Conservation (phyloP, 768 basidiomycete species). For the Coprinellus micaceus region DNA sequence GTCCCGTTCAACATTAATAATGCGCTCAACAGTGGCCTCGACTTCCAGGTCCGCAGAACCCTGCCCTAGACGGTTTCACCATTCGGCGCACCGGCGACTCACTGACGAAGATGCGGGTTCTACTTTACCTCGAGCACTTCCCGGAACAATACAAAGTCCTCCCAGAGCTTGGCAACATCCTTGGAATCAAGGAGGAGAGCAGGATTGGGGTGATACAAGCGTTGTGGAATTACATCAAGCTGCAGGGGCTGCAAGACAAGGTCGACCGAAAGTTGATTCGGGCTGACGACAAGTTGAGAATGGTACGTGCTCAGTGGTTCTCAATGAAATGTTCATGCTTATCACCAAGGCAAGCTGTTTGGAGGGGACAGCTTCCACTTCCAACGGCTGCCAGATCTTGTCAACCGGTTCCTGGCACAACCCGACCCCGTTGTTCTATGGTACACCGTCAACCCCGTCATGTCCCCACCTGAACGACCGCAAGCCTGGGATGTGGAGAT, state of each 20-base stretch:
- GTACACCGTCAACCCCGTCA: conserved; percentile 65
- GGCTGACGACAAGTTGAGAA: conserved; percentile 62
- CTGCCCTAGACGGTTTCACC: conserved; percentile 82
- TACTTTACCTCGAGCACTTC: conserved; percentile 82
- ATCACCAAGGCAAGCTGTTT: conserved; percentile 65
- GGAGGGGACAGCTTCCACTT: conserved; percentile 65
- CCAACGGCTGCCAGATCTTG: conserved; percentile 77
- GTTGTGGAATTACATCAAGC: conserved; percentile 91
- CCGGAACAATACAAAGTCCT: conserved; percentile 83
- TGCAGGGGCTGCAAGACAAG: conserved; percentile 79
- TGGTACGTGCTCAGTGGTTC: conserved; percentile 37
- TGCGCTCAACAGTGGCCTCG: conserved; percentile 54
- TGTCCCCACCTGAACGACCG: conserved; percentile 63
- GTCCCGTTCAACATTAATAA: background rate
- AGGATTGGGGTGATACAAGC: conserved; percentile 76
- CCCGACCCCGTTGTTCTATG: conserved; percentile 80
- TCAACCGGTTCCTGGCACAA: conserved; percentile 73
- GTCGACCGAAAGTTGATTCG: conserved; percentile 68
- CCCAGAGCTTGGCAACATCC: conserved; percentile 65
- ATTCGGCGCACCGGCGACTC: conserved; percentile 77
- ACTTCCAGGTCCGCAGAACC: conserved; percentile 48
- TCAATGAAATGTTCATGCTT: background rate
- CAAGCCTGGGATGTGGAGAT: conserved; percentile 86
- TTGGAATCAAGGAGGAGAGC: conserved; percentile 84
- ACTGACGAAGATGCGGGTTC: conserved; percentile 72